Evolutionary conservation across 202 grass and related monocot species (phyloP), one percentile per base, ranked within the genome.

Genomic region (Sporobolus alterniflorus): DNA sequence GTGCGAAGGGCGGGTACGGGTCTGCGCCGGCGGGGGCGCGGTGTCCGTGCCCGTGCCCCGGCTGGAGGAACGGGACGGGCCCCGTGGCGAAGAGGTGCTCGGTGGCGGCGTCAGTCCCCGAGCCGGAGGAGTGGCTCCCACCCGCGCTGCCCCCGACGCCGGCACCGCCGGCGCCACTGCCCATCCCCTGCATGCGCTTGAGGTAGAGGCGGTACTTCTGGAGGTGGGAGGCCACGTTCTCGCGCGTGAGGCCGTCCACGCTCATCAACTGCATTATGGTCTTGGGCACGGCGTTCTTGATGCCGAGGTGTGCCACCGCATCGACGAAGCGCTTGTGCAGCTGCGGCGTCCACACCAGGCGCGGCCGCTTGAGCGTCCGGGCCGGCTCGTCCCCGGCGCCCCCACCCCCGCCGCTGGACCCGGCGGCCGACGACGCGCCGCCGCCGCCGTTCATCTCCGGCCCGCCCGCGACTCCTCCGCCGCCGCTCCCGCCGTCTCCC

Each of bases 261-360:
- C 96, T 99, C 96, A 99, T 99, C 52, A 99, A 85, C 87, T 96
- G 93, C 96, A 99, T 99, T 96, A 99, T 99, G 43, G 96, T 99
- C 92, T 99, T 99, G 69, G 96, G 96, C 63, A 99, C 96, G 30
- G 96, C 96, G 93, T 99, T 99, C 85, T 99, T 99, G 88, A 99
- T 99, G 52, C 93, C 96, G 3, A 99, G 91, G 88, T 99, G 96
- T 1, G 96, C 96, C 14, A 99, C 96, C 7, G 96, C 96, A 71
- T 99, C 96, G 7, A 99, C 96, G 67, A 99, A 99, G 3, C 96
- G 87, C 91, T 99, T 99, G 89, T 99, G 96, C 17, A 99, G 96
- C 87, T 96, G 96, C 83, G 96, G 96, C 77, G 96, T 99, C 96
- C 96, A 99, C 32, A 99, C 96, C 4, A 99, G 91, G 29, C 96